phyloP scores from a whole-genome alignment of 108 stramenopile genomes.

The Pseudonitzschia pungens region DNA sequence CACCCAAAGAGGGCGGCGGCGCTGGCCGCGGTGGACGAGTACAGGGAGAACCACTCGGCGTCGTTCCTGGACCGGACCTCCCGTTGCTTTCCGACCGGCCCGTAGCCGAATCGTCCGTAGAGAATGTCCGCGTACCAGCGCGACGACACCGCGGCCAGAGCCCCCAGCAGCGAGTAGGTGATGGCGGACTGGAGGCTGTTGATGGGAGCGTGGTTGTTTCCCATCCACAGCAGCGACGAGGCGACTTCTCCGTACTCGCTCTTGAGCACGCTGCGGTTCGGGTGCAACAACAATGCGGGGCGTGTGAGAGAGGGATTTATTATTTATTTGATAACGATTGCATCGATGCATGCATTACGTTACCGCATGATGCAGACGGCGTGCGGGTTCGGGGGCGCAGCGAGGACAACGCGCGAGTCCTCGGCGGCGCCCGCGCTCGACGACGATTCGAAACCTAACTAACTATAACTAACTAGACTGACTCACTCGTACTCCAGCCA shows the following conservation, averaged over 20 bases:
- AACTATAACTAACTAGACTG: no score
- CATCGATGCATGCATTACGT: no score
- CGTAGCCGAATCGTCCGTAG: conserved; percentile 47
- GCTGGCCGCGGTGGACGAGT: conserved; percentile 49
- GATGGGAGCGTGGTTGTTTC: background rate
- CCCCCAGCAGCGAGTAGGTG: conserved; percentile 62
- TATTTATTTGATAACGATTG: no score
- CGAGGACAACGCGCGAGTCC: no score
- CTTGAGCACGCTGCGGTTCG: conserved; percentile 33
- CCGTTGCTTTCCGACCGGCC: conserved; percentile 50
- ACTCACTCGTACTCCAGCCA: conserved; percentile 79
- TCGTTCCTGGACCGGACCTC: conserved; percentile 49
- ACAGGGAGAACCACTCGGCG: conserved; percentile 57
- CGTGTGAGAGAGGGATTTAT: no score
- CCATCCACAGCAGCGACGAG: conserved; percentile 4
- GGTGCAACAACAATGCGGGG: no score
- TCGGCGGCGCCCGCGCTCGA: no score
- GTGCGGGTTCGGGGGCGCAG: no score
- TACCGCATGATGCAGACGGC: no score
- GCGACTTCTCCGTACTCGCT: conserved; percentile 58
- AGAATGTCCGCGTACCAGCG: conserved; percentile 72
- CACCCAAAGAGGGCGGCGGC: conserved; percentile 75
- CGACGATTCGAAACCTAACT: no score
- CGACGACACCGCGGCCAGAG: conserved; percentile 64
- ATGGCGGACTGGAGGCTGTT: conserved; percentile 39